Evolutionary conservation across 805 yeast genomes (phyloP).

Genomic region (Ogataea henricii): DNA sequence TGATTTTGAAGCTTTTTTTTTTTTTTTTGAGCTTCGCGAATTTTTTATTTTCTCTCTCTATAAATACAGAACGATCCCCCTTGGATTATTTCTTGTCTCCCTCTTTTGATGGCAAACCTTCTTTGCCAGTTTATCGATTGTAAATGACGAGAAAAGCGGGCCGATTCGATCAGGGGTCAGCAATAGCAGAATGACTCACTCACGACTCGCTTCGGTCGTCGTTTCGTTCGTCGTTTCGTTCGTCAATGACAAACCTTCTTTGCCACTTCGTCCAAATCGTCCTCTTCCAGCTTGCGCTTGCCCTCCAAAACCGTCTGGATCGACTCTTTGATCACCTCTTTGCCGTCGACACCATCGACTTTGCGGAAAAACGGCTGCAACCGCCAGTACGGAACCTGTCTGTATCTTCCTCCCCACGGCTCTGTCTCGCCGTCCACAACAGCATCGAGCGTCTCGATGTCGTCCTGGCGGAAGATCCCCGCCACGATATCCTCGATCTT

Average conservation of each 20-base stretch:
- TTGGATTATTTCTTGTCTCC: background rate
- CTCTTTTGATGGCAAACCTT: background rate
- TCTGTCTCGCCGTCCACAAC: conserved; percentile 51
- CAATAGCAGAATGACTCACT: no score
- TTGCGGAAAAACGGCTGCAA: conserved; percentile 93
- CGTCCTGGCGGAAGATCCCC: conserved; percentile 51
- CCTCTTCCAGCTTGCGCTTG: conserved; percentile 3
- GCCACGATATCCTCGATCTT: conserved; percentile 69
- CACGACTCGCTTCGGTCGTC: no score
- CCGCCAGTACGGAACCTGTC: conserved; percentile 89
- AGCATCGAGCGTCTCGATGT: conserved; percentile 57
- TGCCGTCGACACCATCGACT: conserved; percentile 74
- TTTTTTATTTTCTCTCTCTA: background rate
- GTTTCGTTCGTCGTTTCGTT: no score
- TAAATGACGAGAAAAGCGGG: no score
- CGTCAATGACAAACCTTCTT: no score
- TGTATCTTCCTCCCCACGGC: conserved; percentile 83
- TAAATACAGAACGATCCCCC: background rate
- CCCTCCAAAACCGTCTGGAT: conserved; percentile 23
- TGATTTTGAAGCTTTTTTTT: conserved; percentile 3
- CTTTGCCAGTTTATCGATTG: background rate
- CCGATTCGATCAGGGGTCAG: no score
- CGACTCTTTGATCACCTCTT: conserved; percentile 34
- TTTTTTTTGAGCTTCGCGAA: background rate
- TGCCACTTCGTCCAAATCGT: background rate